phyloP scores from a whole-genome alignment of 768 basidiomycete species.

The Boletus reticulatus region DNA sequence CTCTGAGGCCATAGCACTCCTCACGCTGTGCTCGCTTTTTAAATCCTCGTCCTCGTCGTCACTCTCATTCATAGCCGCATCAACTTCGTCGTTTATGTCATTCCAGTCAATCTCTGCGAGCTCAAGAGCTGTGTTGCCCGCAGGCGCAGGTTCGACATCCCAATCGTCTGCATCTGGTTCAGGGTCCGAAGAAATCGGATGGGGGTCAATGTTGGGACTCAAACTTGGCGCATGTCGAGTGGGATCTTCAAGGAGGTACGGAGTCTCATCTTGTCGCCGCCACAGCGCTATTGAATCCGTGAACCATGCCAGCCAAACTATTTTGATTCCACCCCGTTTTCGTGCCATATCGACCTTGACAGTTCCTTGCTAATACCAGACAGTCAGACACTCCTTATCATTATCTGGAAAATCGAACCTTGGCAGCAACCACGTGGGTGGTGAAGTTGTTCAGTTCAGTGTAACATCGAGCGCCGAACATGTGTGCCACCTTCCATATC shows the following conservation, averaged over 20 bases:
- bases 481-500: conserved; percentile 80
- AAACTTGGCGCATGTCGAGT: conserved; percentile 37
- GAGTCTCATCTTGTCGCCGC: conserved; percentile 73
- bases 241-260: conserved; percentile 70
- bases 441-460: conserved; percentile 62
- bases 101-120: conserved; percentile 74
- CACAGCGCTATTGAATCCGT: conserved; percentile 88
- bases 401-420: conserved; percentile 45
- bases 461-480: conserved; percentile 85
- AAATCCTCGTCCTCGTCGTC: conserved; percentile 49
- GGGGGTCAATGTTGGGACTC: conserved; percentile 45
- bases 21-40: conserved; percentile 40
- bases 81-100: conserved; percentile 83
- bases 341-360: conserved; percentile 88
- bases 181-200: conserved; percentile 61
- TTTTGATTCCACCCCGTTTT: conserved; percentile 69
- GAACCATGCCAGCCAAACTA: conserved; percentile 91
- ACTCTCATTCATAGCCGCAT: conserved; percentile 81
- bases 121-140: conserved; percentile 39
- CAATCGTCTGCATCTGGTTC: conserved; percentile 71
- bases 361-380: conserved; percentile 65
- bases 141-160: conserved; percentile 45
- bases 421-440: conserved; percentile 92
- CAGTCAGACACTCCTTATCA: background rate
- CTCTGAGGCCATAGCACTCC: conserved; percentile 45